Percentiles rank a stretch among this genome's conserved stretches.
These are phyloP conservation scores for Aspergillus ochraceoroseus DNA, from an alignment of 2,329 filamentous ascomycete genomes.

Conservation along the genomic window DNA sequence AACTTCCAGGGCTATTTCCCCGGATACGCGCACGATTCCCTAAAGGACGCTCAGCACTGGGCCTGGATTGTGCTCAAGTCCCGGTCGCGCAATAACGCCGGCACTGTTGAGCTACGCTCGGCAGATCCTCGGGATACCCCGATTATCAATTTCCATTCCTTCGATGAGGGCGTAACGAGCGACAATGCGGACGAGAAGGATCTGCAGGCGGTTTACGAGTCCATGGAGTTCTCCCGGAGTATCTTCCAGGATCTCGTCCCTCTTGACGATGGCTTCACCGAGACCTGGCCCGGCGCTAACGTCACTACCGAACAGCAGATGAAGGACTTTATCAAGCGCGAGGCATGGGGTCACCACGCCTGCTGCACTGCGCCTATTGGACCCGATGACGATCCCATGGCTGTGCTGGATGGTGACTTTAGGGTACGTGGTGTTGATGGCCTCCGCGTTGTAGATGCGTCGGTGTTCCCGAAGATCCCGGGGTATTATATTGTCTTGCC, in stretches of 20 bases:
- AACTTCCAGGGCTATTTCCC: slow-evolving; percentile 53
- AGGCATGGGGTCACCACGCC: slow-evolving; percentile 56
- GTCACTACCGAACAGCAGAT: slow-evolving; percentile 44
- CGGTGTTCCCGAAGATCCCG: slow-evolving; percentile 53
- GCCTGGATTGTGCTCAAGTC: slow-evolving; percentile 55
- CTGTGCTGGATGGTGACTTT: slow-evolving; percentile 55
- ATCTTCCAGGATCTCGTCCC: slow-evolving; percentile 40
- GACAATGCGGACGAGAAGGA: slow-evolving; percentile 46
- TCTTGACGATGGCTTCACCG: slow-evolving; percentile 37
- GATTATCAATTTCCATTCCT: slow-evolving; percentile 59
- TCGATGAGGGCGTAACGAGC: slow-evolving; percentile 32
- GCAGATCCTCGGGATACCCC: slow-evolving; percentile 61
- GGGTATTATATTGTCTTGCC: slow-evolving; percentile 52
- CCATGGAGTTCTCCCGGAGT: slow-evolving; percentile 50
- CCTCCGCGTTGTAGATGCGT: slow-evolving; percentile 59
- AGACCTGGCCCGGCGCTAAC: slow-evolving; percentile 42
- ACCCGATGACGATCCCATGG: slow-evolving; percentile 49
- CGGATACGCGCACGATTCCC: slow-evolving; percentile 38
- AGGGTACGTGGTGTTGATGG: slow-evolving; percentile 53
- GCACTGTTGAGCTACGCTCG: slow-evolving; percentile 58
- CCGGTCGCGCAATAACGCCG: slow-evolving; percentile 59
- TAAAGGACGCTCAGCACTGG: slow-evolving; percentile 42
- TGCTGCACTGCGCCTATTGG: slow-evolving; percentile 55
- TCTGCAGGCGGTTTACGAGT: slow-evolving; percentile 52
- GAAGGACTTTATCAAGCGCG: slow-evolving; percentile 47